Evolutionary conservation across 495 filamentous ascomycete genomes (phyloP), one percentile per base, ranked within the genome.

Genomic region (Aspergillus diversus): DNA sequence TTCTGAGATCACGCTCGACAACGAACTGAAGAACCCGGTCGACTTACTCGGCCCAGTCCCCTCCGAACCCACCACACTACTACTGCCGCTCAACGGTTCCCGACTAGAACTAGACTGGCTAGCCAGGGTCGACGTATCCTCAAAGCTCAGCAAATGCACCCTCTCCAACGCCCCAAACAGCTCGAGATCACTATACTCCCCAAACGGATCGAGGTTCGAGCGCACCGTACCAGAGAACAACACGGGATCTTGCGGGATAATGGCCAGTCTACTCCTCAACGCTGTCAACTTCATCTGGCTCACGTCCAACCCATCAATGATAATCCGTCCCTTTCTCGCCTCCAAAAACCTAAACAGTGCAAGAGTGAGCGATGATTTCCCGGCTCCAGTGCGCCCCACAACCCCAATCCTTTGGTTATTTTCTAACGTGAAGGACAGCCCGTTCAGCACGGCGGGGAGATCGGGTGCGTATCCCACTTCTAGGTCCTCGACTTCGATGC

Each of bases 211-310:
- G 27, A 96, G 84, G 66, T 97, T 97, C 15, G 83, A 84, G 47
- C 92, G 85, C 37, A 97, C 77, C 5, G 92, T 95, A 15, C 93
- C 93, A 2, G 90, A 90, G 77, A 97, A 96, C 0, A 97, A 81
- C 4, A 94, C 90, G 0, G 92, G 92, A 63, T 96, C 92, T 66
- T 93, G 91, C 0, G 91, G 92, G 47, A 96, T 96, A 70, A 96
- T 93, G 34, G 90, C 90, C 0, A 96, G 77, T 0, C 91, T 82
- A 37, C 87, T 88, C 5, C 92, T 85, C 1, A 94, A 82, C 49
- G 89, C 85, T 15, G 92, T 86, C 0, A 94, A 81, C 31, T 85
- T 87, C 66, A 96, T 86, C 66, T 85, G 89, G 1, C 89, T 88
- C 21, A 92, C 87, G 60, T 94, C 90, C 0, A 92, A 65, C 1